Percentiles rank a stretch among this genome's conserved stretches.
Conservation (phyloP, 805 yeast species). For the Nakazawaea laoshanensis region DNA sequence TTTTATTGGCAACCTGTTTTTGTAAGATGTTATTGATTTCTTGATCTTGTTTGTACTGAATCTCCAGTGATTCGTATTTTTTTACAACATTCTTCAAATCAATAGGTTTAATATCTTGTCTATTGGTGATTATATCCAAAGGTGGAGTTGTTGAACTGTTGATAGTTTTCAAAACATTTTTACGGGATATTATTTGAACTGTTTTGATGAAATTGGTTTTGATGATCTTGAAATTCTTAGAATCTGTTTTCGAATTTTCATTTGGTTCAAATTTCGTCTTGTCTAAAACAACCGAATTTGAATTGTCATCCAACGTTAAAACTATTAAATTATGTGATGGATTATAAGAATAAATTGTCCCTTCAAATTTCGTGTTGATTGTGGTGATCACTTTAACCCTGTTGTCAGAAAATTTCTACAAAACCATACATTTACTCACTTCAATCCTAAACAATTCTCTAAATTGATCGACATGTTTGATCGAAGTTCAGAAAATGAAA, state of each 20-base stretch:
- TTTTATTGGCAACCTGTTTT: conserved; percentile 12
- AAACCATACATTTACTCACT: conserved; percentile 17
- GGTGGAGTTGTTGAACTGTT: conserved; percentile 15
- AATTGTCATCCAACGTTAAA: conserved; percentile 18
- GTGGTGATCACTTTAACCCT: conserved; percentile 56
- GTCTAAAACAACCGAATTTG: conserved; percentile 15
- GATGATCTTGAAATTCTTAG: conserved; percentile 36
- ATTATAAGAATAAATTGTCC: conserved; percentile 55
- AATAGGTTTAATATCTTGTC: conserved; percentile 1
- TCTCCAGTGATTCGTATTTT: conserved; percentile 13
- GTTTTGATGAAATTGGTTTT: conserved; percentile 51
- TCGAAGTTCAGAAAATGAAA: no score
- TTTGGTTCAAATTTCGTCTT: conserved; percentile 3
- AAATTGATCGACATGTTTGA: conserved; percentile 14
- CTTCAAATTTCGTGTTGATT: conserved; percentile 49
- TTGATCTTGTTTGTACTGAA: conserved; percentile 16
- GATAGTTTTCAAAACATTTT: conserved; percentile 12
- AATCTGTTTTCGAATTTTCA: conserved; percentile 12
- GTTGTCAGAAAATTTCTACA: conserved; percentile 5
- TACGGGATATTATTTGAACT: conserved; percentile 36
- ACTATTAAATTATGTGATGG: conserved; percentile 37
- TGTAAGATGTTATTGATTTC: conserved; percentile 15
- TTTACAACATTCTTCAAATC: conserved; percentile 12
- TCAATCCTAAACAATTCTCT: conserved; percentile 24
- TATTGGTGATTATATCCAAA: conserved; percentile 10